Evolutionary conservation across 129 eudicot species (phyloP), one percentile per base, ranked within the genome.

Genomic region (Flaveria bidentis): DNA sequence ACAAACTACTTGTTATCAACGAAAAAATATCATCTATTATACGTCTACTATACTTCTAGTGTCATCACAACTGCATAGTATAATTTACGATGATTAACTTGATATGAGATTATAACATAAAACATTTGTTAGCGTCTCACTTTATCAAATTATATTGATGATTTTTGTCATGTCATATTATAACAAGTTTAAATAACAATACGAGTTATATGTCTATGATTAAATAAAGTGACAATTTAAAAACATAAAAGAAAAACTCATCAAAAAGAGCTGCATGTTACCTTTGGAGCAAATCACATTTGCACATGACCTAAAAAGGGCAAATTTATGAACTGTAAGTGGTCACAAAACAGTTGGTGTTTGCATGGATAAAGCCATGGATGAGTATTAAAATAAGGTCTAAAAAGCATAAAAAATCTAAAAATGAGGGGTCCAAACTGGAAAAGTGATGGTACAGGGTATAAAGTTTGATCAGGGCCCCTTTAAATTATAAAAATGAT

Each of bases 341-440:
- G 75, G 70, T 80, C 69, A 67, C 76, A 80, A 66, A 69, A 80
- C 76, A 74, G 79, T n/a, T 80, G 79, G 84, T 80, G 84, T 80
- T 67, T 80, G 84, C 76, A 80, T 80, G 84, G 49, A 80, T 80
- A 74, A 80, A 80, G 63, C 63, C 69, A 65, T 45, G 75, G 70
- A 73, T 44, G 51, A 65, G 51, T 25, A 28, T 15, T 66, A 50
- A 30, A 73, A 73, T 55, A 53, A 58, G 70, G 80, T 73, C 53
- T 73, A 55, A 16, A 71, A 68, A 80, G 67, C 20, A 65, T 73
- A 17, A 65, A 44, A 55, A 55, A 25, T 12, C 5, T 42, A 2
- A 80, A 80, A 4, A 66, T 66, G 79, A 73, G 64, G 84, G 84
- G 70, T 65, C 75, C 84, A 80, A 74, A 74, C 65, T 74, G 53